Evolutionary conservation across 139 green algal species (phyloP).

Genomic region (Haematococcus sp.): DNA sequence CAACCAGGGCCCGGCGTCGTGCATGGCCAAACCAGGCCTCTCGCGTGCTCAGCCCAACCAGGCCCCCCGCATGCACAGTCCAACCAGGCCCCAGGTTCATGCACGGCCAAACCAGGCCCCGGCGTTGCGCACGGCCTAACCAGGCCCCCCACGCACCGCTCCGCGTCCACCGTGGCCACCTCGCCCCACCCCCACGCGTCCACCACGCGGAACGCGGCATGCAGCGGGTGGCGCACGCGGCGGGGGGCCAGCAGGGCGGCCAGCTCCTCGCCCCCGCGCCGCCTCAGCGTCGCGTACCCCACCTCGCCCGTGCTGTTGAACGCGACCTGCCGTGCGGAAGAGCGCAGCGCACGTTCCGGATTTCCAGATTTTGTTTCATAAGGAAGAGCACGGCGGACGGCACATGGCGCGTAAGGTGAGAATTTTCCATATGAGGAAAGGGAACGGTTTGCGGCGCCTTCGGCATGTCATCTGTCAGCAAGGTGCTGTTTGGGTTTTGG

Average conservation of each 20-base stretch:
- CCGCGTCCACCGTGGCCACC: constrained; percentile 61
- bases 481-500: no score
- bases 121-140: background rate
- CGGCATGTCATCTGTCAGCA: no score
- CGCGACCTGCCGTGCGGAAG: background rate
- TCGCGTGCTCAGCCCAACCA: no score
- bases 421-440: no score
- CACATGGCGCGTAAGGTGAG: no score
- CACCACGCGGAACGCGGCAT: constrained; percentile 62
- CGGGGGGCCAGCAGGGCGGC: constrained; percentile 21
- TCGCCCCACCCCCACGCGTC: constrained; percentile 69
- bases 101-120: background rate
- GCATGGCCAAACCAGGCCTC: no score
- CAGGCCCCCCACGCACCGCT: constrained; percentile 31
- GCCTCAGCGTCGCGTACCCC: constrained; percentile 18
- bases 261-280: background rate
- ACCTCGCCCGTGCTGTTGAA: constrained; percentile 18
- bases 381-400: background rate
- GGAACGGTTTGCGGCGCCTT: no score
- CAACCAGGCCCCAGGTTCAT: no score
- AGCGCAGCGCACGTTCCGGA: background rate
- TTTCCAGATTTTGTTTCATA: background rate
- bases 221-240: constrained; percentile 55
- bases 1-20: no score
- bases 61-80: no score